Evolutionary conservation across 495 filamentous ascomycete species (phyloP), one percentile per base, ranked within the genome.

Genomic region (Penicillium antarcticum): DNA sequence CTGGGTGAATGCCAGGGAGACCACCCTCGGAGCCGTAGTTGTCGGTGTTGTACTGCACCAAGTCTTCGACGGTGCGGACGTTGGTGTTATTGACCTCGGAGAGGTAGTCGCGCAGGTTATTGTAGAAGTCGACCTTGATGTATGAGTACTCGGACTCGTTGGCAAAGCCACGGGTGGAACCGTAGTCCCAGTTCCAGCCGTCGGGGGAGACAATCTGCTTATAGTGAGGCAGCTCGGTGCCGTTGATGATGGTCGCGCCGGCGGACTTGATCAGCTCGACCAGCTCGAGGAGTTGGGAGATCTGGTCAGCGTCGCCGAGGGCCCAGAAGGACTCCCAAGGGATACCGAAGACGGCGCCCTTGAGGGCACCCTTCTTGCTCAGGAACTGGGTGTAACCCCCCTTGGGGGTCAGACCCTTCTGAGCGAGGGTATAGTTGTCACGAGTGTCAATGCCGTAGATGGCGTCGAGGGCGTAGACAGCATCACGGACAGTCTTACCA

Each of bases 91-190:
- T 60, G 4, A 90, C 73, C 53, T 85, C 82, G 29, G 81, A 66
- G 9, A 90, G 77, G 56, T 91, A 90, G 16, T 68, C 63, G 36
- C 69, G 68, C 55, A 91, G 81, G 69, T 87, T 81, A 69, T 88
- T 88, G 72, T 89, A 89, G 62, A 89, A 88, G 55, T 91, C 87
- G 7, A 84, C 81, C 61, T 88, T 89, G 51, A 89, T 75, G 45
- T 82, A 79, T 5, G 80, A 84, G 68, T 84, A 89, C 58, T 88
- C 87, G 13, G 81, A 85, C 61, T 88, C 80, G 56, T 89, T 87
- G 23, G 82, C 68, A 53, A 69, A 83, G 8, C 86, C 84, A 5
- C 83, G 78, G 3, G 71, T 79, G 26, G 72, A 74, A 13, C 82
- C 85, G 45, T 83, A 87, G 57, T 87, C 84, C 87, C 87, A 89